Percentiles rank a stretch among this genome's conserved stretches.
phyloP scores from a whole-genome alignment of 2,329 filamentous ascomycete genomes.

The Clonostachys chloroleuca region DNA sequence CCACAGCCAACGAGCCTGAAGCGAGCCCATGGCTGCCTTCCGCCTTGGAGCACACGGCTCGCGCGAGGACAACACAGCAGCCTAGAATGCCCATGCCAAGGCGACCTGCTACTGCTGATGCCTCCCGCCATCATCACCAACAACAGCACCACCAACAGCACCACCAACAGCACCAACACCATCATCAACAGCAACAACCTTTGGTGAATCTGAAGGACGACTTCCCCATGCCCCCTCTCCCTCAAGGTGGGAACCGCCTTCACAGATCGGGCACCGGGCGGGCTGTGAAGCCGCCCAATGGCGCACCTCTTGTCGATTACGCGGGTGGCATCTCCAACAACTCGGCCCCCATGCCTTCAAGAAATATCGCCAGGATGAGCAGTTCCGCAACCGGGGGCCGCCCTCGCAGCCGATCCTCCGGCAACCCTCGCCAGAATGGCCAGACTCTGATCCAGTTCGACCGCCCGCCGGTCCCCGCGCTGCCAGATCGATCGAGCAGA shows the following conservation, averaged over 20 bases:
- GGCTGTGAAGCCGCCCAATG: constrained; percentile 29
- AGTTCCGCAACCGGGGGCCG: background rate
- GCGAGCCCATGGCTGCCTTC: constrained; percentile 28
- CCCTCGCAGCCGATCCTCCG: background rate
- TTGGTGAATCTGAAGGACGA: constrained; percentile 43
- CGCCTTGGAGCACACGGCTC: constrained; percentile 27
- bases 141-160: background rate
- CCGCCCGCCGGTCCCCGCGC: constrained; percentile 6
- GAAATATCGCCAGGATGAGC: background rate
- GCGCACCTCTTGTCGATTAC: constrained; percentile 40
- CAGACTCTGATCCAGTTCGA: background rate
- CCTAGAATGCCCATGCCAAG: constrained; percentile 2
- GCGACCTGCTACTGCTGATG: constrained; percentile 17
- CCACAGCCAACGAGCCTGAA: constrained; percentile 13
- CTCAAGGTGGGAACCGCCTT: constrained; percentile 41
- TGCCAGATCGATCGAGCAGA: constrained; percentile 5
- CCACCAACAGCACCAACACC: constrained; percentile 1
- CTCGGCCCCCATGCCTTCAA: background rate
- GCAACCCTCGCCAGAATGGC: background rate
- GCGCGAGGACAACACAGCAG: constrained; percentile 12
- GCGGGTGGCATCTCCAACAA: constrained; percentile 21
- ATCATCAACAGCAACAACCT: constrained; percentile 43
- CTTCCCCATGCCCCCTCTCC: constrained; percentile 55
- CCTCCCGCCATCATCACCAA: constrained; percentile 1
- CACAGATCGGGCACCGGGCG: constrained; percentile 40